phyloP scores from a whole-genome alignment of 805 yeast species.

The Grigorovia transvaalensis region DNA sequence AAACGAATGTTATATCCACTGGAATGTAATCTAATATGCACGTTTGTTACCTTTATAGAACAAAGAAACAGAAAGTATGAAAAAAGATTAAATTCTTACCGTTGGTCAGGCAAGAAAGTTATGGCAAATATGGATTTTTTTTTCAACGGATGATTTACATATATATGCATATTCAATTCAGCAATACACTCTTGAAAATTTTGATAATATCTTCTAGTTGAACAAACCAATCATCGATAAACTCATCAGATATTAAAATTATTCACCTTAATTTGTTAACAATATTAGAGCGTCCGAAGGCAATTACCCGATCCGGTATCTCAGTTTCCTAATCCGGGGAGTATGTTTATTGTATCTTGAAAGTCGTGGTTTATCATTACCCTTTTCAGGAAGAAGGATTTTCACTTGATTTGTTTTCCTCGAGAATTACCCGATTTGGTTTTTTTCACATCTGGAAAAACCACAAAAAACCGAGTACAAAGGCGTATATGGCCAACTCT shows the following conservation, averaged over 20 bases:
- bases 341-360: background rate
- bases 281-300: no score
- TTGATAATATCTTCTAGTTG: background rate
- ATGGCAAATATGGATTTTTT: background rate
- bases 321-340: background rate
- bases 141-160: background rate
- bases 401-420: background rate
- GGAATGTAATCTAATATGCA: background rate
- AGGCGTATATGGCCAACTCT: background rate
- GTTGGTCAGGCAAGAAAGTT: background rate
- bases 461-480: background rate
- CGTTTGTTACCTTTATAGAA: background rate
- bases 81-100: background rate
- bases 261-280: no score
- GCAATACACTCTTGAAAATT: no score
- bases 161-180: background rate
- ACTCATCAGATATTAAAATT: background rate
- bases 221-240: background rate
- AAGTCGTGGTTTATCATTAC: background rate
- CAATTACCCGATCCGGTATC: background rate
- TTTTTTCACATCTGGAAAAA: background rate
- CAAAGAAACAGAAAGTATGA: background rate
- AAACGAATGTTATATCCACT: background rate
- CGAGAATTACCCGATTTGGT: background rate
- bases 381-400: background rate